Conservation (phyloP, 345 rosid genomes). For the Populus euphratica region DNA sequence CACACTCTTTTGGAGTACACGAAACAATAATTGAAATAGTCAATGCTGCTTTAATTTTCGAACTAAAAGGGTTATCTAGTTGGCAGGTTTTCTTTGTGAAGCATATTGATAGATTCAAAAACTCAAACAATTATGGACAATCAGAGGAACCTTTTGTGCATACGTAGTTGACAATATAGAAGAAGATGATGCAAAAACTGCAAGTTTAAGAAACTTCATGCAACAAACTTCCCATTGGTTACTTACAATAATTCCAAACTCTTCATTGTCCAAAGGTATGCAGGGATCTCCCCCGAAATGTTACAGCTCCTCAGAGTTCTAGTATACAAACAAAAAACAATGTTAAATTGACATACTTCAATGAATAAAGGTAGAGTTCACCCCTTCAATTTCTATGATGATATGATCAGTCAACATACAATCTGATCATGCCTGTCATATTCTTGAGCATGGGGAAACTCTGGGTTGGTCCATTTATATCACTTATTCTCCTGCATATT, state of each 20-base stretch:
- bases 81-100: background rate
- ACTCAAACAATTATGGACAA: background rate
- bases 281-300: conserved; percentile 23
- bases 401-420: conserved; percentile 30
- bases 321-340: conserved; percentile 2
- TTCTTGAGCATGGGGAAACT: conserved; percentile 31
- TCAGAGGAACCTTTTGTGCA: background rate
- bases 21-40: background rate
- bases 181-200: background rate
- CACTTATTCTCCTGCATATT: conserved; percentile 47
- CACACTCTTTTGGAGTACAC: background rate
- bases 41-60: background rate
- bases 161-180: background rate
- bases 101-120: background rate
- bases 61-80: background rate
- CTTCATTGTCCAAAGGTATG: conserved; percentile 23
- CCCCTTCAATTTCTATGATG: background rate
- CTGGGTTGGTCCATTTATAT: conserved; percentile 39
- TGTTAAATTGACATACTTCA: background rate
- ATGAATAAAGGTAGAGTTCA: background rate
- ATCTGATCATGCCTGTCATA: conserved; percentile 25
- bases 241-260: conserved; percentile 27
- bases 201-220: background rate
- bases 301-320: conserved; percentile 43
- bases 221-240: background rate